Percentiles rank a stretch among this genome's conserved stretches.
Conservation (phyloP, 371 early-diverging fungal species). For the Furculomyces boomerangus region DNA sequence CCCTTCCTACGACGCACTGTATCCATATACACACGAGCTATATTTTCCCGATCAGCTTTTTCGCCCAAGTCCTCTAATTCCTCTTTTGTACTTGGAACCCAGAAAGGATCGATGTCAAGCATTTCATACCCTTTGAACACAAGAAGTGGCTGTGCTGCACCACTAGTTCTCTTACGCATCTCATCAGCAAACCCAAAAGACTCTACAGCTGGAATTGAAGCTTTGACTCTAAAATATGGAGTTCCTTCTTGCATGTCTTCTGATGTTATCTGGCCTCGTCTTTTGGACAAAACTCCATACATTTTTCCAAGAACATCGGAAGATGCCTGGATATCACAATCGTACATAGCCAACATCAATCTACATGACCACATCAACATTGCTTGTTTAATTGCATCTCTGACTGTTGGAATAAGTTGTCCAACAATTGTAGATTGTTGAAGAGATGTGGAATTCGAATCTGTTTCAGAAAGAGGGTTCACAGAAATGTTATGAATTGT, state of each 20-base stretch:
- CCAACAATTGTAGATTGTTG: constrained; percentile 28
- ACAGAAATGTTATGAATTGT: constrained; percentile 58
- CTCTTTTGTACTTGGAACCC: constrained; percentile 93
- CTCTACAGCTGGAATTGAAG: constrained; percentile 90
- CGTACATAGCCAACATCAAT: constrained; percentile 83
- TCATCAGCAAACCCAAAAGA: constrained; percentile 98
- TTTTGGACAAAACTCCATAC: constrained; percentile 73
- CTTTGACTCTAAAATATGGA: constrained; percentile 79
- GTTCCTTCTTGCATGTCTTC: constrained; percentile 94
- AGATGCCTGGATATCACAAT: constrained; percentile 87
- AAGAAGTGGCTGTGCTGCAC: constrained; percentile 86
- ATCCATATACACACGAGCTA: constrained; percentile 91
- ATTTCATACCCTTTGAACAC: constrained; percentile 83
- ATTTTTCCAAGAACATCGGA: constrained; percentile 91
- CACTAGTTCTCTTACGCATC: constrained; percentile 81
- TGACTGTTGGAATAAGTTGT: constrained; percentile 71
- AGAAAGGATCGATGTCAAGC: constrained; percentile 89
- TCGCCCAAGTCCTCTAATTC: constrained; percentile 94
- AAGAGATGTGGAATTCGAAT: background rate
- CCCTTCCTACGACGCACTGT: constrained; percentile 89
- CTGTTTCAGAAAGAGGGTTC: constrained; percentile 6
- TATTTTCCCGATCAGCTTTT: constrained; percentile 87
- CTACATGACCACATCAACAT: constrained; percentile 91
- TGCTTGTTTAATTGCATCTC: constrained; percentile 62
- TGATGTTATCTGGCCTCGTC: constrained; percentile 64